Conservation (phyloP, 768 basidiomycete genomes). For the Inosperma sp. region DNA sequence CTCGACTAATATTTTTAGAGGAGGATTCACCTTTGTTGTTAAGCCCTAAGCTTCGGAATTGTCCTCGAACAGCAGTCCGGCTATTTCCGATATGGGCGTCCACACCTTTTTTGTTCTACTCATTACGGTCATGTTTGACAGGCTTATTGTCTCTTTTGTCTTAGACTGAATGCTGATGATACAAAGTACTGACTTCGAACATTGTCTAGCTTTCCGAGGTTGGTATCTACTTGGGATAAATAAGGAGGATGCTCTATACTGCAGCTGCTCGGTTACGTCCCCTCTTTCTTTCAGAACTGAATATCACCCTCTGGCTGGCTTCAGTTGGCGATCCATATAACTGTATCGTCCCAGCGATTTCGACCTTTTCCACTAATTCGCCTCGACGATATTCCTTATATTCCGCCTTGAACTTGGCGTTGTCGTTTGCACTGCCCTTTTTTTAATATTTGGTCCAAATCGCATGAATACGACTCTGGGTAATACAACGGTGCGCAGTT, state of each 20-base stretch:
- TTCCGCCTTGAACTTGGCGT: constrained; percentile 9
- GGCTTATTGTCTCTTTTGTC: constrained; percentile 5
- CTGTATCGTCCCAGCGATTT: constrained; percentile 4
- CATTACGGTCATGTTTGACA: not conserved
- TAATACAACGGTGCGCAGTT: too few species aligned
- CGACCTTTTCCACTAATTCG: constrained; percentile 4
- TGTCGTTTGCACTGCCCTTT: too few species aligned
- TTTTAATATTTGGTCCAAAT: too few species aligned
- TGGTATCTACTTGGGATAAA: too few species aligned
- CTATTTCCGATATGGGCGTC: too few species aligned
- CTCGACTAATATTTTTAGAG: not conserved
- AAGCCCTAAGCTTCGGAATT: not conserved
- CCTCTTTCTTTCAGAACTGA: not conserved
- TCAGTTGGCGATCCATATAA: constrained; percentile 19
- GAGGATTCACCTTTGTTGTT: not conserved
- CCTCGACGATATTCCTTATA: constrained; percentile 1
- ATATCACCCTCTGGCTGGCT: constrained; percentile 19
- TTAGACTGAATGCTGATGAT: not conserved
- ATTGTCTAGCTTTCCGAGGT: too few species aligned
- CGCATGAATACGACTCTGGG: too few species aligned
- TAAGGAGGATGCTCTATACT: not conserved
- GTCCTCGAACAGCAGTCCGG: not conserved
- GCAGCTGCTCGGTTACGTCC: not conserved
- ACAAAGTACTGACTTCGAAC: too few species aligned
- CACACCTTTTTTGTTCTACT: too few species aligned